Conservation (phyloP, 139 green algal species). For the Pseudopediastrum boryanum region DNA sequence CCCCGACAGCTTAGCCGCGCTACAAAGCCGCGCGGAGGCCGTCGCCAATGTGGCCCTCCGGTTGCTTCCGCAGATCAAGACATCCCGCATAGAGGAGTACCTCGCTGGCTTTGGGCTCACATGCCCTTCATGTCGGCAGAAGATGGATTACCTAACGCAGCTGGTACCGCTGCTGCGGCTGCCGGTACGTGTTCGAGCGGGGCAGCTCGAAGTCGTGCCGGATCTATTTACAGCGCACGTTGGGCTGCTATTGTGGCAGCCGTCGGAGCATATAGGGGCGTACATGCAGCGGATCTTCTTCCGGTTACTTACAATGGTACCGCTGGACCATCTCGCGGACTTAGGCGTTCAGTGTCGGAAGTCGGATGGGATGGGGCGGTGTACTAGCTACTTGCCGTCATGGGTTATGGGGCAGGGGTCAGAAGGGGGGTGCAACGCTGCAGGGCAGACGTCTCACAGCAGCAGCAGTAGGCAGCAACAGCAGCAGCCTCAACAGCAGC, state of each 20-base stretch:
- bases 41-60: conserved; percentile 4
- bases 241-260: conserved; percentile 19
- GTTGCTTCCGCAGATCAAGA: conserved; percentile 32
- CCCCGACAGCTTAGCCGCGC: conserved; percentile 32
- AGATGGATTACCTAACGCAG: conserved; percentile 12
- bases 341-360: conserved; percentile 23
- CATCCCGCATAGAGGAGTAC: conserved; percentile 5
- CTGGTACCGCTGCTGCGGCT: conserved; percentile 39
- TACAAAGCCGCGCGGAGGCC: conserved; percentile 13
- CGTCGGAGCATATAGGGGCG: conserved; percentile 22
- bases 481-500: too few relatives aligned
- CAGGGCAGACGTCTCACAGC: conserved; percentile 24
- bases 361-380: conserved; percentile 2
- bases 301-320: conserved; percentile 31
- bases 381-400: conserved; percentile 30
- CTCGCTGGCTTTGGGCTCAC: conserved; percentile 23
- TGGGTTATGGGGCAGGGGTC: conserved; percentile 38
- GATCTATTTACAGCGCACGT: conserved; percentile 25
- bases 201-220: neutral
- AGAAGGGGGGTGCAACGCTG: conserved; percentile 27
- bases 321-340: conserved; percentile 30
- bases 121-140: conserved; percentile 5
- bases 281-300: conserved; percentile 42
- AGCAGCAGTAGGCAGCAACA: too few relatives aligned
- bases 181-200: conserved; percentile 17